phyloP scores from a whole-genome alignment of 1,139 yeast species.

The Diutina mesorugosa region DNA sequence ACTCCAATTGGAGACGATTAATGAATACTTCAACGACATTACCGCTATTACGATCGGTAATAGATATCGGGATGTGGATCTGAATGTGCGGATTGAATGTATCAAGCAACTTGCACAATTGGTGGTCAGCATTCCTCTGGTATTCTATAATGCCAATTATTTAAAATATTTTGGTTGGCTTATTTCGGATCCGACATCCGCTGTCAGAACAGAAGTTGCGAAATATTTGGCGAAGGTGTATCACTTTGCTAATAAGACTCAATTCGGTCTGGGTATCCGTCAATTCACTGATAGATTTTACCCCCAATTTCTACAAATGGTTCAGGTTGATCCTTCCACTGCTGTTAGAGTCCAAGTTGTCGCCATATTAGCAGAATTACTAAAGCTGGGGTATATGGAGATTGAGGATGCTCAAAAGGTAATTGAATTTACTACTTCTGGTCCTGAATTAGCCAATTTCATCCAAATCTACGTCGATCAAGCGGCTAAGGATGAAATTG shows the following conservation, averaged over 20 bases:
- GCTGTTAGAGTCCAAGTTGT: neutral
- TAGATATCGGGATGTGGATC: constrained; percentile 74
- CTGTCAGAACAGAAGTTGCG: constrained; percentile 55
- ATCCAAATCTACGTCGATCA: constrained; percentile 38
- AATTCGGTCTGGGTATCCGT: constrained; percentile 34
- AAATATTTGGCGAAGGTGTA: constrained; percentile 41
- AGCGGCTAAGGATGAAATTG: neutral
- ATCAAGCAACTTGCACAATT: constrained; percentile 48
- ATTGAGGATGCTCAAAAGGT: constrained; percentile 31
- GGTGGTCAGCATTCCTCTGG: constrained; percentile 60
- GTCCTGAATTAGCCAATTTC: constrained; percentile 15
- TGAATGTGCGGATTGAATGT: constrained; percentile 58
- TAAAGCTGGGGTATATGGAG: constrained; percentile 7
- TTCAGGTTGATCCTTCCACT: constrained; percentile 4
- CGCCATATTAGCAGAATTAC: neutral
- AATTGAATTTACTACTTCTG: constrained; percentile 11
- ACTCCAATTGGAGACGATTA: constrained; percentile 38
- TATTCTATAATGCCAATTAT: constrained; percentile 56
- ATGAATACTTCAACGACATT: constrained; percentile 50
- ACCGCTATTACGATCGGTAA: constrained; percentile 58
- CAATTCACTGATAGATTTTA: constrained; percentile 67
- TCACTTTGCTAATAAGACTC: constrained; percentile 12
- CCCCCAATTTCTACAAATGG: constrained; percentile 50
- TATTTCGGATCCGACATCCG: constrained; percentile 51
- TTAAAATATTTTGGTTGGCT: constrained; percentile 78